Evolutionary conservation across 1,139 yeast genomes (phyloP).

Genomic region (Fermentozyma sake): DNA sequence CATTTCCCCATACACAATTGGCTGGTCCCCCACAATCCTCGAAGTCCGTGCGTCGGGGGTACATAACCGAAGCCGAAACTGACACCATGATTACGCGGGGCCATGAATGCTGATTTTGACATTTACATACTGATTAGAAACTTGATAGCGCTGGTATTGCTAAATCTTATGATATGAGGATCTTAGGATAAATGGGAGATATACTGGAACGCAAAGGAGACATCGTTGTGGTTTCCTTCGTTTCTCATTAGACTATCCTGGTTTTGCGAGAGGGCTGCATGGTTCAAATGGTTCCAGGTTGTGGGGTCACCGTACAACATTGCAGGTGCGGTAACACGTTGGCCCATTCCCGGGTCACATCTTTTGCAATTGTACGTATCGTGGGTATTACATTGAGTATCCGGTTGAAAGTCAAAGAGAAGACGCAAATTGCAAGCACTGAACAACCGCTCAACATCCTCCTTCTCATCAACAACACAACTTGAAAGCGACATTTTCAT

Average conservation of each 20-base stretch:
- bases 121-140: no score
- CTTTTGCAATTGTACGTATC: conserved; percentile 87
- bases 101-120: no score
- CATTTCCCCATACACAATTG: no score
- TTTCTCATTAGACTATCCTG: conserved; percentile 75
- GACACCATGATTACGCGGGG: no score
- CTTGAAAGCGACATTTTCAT: conserved; percentile 92
- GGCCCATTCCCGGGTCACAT: conserved; percentile 57
- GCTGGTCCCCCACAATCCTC: no score
- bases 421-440: conserved; percentile 76
- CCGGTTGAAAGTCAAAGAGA: conserved; percentile 65
- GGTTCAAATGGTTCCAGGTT: conserved; percentile 90
- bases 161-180: no score
- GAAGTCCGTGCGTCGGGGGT: no score
- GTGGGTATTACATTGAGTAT: conserved; percentile 85
- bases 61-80: no score
- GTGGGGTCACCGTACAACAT: conserved; percentile 98
- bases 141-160: no score
- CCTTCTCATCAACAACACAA: conserved; percentile 95
- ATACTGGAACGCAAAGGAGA: conserved; percentile 89
- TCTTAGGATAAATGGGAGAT: conserved; percentile 70
- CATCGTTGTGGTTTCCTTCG: conserved; percentile 64
- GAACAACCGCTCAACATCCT: conserved; percentile 89
- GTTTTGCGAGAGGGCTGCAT: conserved; percentile 53
- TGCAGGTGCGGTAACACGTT: conserved; percentile 65